A percentile compares a stretch with the other conserved stretches of the same genome.
These are phyloP conservation scores for Jaenimonas drosophilae DNA, from an alignment of 208 protist species.

Conservation along the genomic window DNA sequence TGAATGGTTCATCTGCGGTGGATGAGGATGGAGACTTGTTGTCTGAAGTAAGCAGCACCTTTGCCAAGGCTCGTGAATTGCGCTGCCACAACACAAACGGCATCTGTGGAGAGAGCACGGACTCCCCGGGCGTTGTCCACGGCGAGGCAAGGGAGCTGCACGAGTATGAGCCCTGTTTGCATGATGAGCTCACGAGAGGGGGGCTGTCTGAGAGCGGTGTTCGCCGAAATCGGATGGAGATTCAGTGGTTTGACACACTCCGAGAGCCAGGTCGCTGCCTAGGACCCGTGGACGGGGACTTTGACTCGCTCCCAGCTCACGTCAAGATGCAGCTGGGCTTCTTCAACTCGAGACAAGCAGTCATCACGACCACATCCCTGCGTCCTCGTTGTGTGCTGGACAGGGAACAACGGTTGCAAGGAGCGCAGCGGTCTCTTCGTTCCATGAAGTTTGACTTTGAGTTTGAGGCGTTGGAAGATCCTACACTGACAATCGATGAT, in stretches of 20 bases:
- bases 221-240: constrained; percentile 29
- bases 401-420: constrained; percentile 25
- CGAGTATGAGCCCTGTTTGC: constrained; percentile 33
- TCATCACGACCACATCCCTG: constrained; percentile 26
- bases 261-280: constrained; percentile 76
- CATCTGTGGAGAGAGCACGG: no score
- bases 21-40: no score
- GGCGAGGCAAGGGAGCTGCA: constrained; percentile 24
- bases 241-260: constrained; percentile 61
- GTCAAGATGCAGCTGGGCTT: constrained; percentile 74
- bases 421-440: constrained; percentile 25
- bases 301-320: constrained; percentile 23
- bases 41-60: no score
- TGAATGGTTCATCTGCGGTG: no score
- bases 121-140: constrained; percentile 1
- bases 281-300: constrained; percentile 37
- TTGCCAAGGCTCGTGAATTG: no score
- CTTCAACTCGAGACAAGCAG: constrained; percentile 73
- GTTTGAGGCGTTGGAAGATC: constrained; percentile 38
- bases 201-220: constrained; percentile 26
- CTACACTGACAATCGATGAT: constrained; percentile 56
- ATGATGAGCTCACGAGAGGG: constrained; percentile 14
- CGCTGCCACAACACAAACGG: no score
- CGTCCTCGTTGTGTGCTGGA: constrained; percentile 13
- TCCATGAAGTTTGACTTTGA: constrained; percentile 65